phyloP scores from a whole-genome alignment of 1,139 yeast genomes.

The Trichomonascaceae sp. region DNA sequence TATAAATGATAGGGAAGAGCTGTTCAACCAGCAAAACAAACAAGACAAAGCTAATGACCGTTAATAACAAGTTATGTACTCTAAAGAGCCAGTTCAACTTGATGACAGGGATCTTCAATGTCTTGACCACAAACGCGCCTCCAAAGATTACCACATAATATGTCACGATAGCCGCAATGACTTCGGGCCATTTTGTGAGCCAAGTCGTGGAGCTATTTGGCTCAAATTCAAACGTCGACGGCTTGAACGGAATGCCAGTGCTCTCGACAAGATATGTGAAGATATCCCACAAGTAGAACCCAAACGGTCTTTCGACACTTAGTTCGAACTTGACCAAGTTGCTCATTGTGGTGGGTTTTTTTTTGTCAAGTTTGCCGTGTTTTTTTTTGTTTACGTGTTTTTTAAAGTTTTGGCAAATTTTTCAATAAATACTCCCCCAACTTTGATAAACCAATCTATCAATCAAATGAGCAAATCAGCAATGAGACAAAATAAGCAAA shows the following conservation, averaged over 20 bases:
- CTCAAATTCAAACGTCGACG: conserved; percentile 64
- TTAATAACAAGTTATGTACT: conserved; percentile 74
- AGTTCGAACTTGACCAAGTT: conserved; percentile 38
- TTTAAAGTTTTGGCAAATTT: neutral
- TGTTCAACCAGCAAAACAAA: conserved; percentile 75
- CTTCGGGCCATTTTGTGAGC: conserved; percentile 42
- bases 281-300: conserved; percentile 82
- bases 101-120: conserved; percentile 53
- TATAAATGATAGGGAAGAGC: conserved; percentile 68
- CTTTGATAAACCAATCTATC: too few species aligned
- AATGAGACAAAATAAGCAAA: neutral
- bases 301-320: conserved; percentile 77
- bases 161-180: conserved; percentile 51
- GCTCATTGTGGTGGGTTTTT: neutral
- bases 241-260: conserved; percentile 35
- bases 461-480: neutral
- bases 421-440: neutral
- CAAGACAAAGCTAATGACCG: conserved; percentile 61
- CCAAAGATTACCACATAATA: conserved; percentile 84
- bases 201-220: conserved; percentile 41
- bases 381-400: neutral
- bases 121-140: conserved; percentile 58
- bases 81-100: conserved; percentile 69
- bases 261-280: conserved; percentile 54
- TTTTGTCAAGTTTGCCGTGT: neutral